Evolutionary conservation across 176 grass and related monocot genomes (phyloP), one percentile per base, ranked within the genome.

Genomic region (Olyra latifolia): DNA sequence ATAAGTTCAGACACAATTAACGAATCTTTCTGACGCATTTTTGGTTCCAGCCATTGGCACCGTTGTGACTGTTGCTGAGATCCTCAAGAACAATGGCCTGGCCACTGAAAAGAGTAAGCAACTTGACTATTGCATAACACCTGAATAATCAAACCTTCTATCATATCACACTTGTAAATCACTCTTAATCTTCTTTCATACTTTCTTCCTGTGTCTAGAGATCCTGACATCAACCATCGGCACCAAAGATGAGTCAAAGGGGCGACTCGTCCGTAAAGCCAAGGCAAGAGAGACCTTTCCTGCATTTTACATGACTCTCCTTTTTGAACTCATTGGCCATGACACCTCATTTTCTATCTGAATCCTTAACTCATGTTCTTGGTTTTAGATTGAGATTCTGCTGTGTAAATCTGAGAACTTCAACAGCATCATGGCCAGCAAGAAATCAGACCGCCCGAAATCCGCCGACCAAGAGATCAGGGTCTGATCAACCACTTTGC

Each of bases 171-270:
- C 19, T 75, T 6, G n/a, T 54, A 6, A 42, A 47, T 47, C 53
- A 72, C 41, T 66, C 40, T 23, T 27, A 27, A 53, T 75, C 19
- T 0, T 78, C 40, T n/a, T 71, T 1, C 32, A 30, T 13, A 38
- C 27, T 78, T 45, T 41, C 13, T 63, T 45, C 15, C 24, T 35
- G 48, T 20, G 5, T 77, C 0, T 64, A 98, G 95, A 95, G 74
- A 95, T 98, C 77, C 77, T 85, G 50, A 98, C 93, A 88, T 95
- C 95, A 28, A 98, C 90, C 47, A 87, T 95, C 14, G 95, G 90
- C 80, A 93, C 90, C 58, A 95, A 87, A 66, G 88, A 95, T 52
- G 89, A 92, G 60, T 78, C 88, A 0, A 98, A 98, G 82, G 95
- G 95, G 17, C 84, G 87, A 20, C 85, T 95, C 6, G 83, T 98